Evolutionary conservation across 1,284 basidiomycete genomes (phyloP), one percentile per base, ranked within the genome.

Genomic region (Naganishia sp.): DNA sequence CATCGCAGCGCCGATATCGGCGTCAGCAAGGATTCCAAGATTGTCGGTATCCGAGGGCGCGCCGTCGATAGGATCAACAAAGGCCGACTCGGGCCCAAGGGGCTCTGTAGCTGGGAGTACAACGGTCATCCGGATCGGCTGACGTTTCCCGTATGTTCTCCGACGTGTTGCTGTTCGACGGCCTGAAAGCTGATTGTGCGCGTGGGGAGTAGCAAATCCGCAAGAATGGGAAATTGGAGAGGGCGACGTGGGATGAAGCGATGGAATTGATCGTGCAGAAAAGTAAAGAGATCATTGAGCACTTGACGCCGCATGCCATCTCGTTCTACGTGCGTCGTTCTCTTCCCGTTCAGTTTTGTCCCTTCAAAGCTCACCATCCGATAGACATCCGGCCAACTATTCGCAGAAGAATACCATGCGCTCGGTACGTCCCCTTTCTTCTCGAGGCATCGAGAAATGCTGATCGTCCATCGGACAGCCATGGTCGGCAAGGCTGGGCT

Each of bases 61-160:
- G 61, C 39, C 2, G 61, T 67, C 17, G 66, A 67, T 42, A 31
- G 66, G 35, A 62, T 67, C 61, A 67, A 67, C 66, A 63, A 64
- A 50, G 66, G 66, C 35, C 66, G 66, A 31, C 46, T 67, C 9
- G 66, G 66, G 53, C 66, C 66, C 46, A 67, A 67, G 49, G 66
- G 66, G 21, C 31, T 66, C 39, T 66, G 64, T 42, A 66, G 64
- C 31, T 67, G 66, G 61, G 66, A 56, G 15, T 63, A 64, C 23
- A 63, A 64, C 23, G 66, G 66, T 52, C 66, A 64, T 35, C 54
- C 54, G 6, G 66, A 67, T 47, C 60, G 66, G 25, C 55, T 67
- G 11, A 63, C 49, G 2, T 56, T 47, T 17, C 66, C 66, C 2
- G 65, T 67, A 62, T 55, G 65, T 42, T 31, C 15, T 6, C 35